Conservation (phyloP, 2,329 filamentous ascomycete species). For the Penicillium crustosum region DNA sequence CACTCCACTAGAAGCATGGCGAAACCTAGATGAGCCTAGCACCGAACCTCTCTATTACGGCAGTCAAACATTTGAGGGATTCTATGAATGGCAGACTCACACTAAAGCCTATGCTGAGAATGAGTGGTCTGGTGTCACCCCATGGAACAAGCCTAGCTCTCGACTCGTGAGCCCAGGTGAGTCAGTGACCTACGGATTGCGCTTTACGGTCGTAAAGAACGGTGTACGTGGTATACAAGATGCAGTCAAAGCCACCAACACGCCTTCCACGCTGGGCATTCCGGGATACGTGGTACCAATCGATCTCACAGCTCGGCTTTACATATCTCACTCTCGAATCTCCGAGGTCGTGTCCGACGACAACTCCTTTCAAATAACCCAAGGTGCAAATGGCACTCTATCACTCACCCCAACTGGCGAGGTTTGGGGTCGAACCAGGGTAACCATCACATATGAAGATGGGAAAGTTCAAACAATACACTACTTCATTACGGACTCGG, state of each 20-base stretch:
- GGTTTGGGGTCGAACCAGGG: too few relatives aligned
- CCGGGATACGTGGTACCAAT: neutral
- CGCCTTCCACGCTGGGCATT: neutral
- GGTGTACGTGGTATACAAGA: neutral
- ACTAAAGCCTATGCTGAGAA: constrained; percentile 56
- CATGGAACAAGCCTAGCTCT: constrained; percentile 51
- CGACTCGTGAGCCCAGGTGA: neutral
- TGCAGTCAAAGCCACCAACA: neutral
- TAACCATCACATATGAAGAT: too few relatives aligned
- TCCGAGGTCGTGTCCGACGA: neutral
- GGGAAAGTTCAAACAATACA: neutral
- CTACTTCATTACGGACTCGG: neutral
- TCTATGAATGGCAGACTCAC: constrained; percentile 61
- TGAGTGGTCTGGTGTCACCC: constrained; percentile 53
- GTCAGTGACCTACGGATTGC: neutral
- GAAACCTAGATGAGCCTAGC: constrained; percentile 34
- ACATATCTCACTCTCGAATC: neutral
- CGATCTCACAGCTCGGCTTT: neutral
- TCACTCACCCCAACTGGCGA: neutral
- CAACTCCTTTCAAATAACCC: neutral
- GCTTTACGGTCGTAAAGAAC: neutral
- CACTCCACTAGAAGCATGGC: neutral
- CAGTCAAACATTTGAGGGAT: constrained; percentile 59
- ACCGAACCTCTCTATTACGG: constrained; percentile 54
- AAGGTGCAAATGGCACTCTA: neutral